These are phyloP conservation scores for Citrullus amarus DNA, from an alignment of 306 rosid genomes.

Conservation along the genomic window DNA sequence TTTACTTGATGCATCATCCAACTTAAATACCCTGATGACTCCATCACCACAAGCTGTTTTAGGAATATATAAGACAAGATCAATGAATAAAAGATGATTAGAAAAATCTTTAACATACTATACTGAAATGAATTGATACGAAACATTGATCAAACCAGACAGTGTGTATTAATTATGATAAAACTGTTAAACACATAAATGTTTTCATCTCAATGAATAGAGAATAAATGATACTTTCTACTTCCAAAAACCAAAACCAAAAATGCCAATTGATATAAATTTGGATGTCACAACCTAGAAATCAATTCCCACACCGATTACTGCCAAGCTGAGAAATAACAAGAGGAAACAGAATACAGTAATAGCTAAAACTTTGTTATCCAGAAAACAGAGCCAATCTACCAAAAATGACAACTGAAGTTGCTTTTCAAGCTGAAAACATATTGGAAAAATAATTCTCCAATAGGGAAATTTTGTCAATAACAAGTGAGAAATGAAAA, in stretches of 20 bases:
- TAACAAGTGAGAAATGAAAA: background rate
- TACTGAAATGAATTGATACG: background rate
- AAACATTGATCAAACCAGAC: background rate
- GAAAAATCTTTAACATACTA: background rate
- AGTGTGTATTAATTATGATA: background rate
- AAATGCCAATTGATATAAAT: background rate
- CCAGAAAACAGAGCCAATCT: background rate
- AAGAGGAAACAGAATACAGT: background rate
- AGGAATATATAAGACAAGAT: conserved; percentile 9
- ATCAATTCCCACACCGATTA: background rate
- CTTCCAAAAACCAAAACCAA: background rate
- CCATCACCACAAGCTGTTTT: conserved; percentile 91
- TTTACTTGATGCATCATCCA: conserved; percentile 89
- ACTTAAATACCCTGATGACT: conserved; percentile 75
- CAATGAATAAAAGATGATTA: background rate
- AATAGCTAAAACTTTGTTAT: background rate
- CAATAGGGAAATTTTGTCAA: background rate
- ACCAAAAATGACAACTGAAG: background rate
- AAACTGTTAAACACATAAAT: background rate
- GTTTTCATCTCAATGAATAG: background rate
- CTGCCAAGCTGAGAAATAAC: background rate
- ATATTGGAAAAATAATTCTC: background rate
- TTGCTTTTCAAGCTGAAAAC: background rate
- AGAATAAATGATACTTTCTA: background rate
- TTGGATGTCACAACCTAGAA: background rate